Percentiles rank a stretch among this genome's conserved stretches.
Conservation (phyloP, 805 yeast genomes). For the Saturnispora quitensis region DNA sequence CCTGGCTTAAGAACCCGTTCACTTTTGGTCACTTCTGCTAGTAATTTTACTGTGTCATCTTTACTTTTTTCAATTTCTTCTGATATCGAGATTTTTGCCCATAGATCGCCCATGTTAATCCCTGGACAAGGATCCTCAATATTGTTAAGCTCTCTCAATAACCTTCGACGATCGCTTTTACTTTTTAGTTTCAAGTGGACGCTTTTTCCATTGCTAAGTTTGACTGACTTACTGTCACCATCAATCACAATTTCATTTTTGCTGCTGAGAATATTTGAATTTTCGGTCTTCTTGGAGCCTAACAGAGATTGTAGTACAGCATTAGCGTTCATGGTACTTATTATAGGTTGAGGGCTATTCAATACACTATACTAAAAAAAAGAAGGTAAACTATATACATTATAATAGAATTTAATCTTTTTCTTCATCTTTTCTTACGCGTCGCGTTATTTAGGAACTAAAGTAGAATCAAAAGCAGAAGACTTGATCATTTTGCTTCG, state of each 20-base stretch:
- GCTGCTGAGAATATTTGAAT: not conserved
- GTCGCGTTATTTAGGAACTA: not conserved
- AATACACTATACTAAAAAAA: not conserved
- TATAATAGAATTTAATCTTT: not conserved
- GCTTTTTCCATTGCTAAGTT: conserved; percentile 19
- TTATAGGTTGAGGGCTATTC: not conserved
- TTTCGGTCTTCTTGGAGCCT: not conserved
- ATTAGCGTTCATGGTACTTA: not conserved
- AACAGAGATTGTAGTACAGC: conserved; percentile 1
- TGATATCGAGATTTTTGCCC: conserved; percentile 18
- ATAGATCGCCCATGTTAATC: conserved; percentile 20
- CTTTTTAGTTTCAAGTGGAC: conserved; percentile 17
- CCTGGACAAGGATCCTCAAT: not conserved
- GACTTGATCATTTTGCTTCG: conserved; percentile 29
- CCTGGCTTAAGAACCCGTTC: not conserved
- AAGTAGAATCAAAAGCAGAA: conserved; percentile 24
- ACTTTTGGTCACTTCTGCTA: not conserved
- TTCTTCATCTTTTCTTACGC: not conserved
- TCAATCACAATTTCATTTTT: not conserved
- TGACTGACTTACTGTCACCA: conserved; percentile 1
- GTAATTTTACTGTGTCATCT: conserved; percentile 2
- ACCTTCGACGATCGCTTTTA: not conserved
- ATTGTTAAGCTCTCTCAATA: conserved; percentile 2
- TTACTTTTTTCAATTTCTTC: conserved; percentile 13
- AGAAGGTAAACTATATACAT: not conserved